These are phyloP conservation scores for Phalaenopsis hybrid DNA, from an alignment of 116 monocot genomes.

Conservation along the genomic window DNA sequence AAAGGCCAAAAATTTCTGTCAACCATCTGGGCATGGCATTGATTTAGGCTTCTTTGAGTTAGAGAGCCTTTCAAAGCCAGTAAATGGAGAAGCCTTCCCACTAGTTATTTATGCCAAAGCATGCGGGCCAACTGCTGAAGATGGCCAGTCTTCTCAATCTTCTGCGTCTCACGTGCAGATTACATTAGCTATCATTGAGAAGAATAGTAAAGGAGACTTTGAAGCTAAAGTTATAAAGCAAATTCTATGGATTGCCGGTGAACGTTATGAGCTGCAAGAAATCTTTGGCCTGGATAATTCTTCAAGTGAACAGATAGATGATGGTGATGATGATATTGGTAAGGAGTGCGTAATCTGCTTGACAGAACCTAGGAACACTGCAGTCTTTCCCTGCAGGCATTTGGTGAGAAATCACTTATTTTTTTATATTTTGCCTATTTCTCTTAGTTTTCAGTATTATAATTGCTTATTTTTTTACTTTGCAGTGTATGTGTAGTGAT, in stretches of 20 bases:
- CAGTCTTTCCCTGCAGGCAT: constrained; percentile 85
- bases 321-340: constrained; percentile 40
- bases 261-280: constrained; percentile 77
- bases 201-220: constrained; percentile 35
- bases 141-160: constrained; percentile 2
- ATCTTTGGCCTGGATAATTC: constrained; percentile 60
- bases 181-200: constrained; percentile 67
- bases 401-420: constrained; percentile 54
- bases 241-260: constrained; percentile 67
- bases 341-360: constrained; percentile 94
- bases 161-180: constrained; percentile 44
- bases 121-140: not conserved
- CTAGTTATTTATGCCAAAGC: too few relatives aligned
- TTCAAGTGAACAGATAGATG: constrained; percentile 22
- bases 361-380: constrained; percentile 72
- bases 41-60: constrained; percentile 76
- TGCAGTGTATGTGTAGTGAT: constrained; percentile 65
- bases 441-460: not conserved
- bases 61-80: constrained; percentile 68
- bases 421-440: not conserved
- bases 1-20: constrained; percentile 55
- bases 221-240: constrained; percentile 69
- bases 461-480: not conserved
- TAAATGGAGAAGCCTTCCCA: constrained; percentile 43
- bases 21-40: constrained; percentile 71